Conservation (phyloP, 257 asterid genomes). For the Primulina tabacum region DNA sequence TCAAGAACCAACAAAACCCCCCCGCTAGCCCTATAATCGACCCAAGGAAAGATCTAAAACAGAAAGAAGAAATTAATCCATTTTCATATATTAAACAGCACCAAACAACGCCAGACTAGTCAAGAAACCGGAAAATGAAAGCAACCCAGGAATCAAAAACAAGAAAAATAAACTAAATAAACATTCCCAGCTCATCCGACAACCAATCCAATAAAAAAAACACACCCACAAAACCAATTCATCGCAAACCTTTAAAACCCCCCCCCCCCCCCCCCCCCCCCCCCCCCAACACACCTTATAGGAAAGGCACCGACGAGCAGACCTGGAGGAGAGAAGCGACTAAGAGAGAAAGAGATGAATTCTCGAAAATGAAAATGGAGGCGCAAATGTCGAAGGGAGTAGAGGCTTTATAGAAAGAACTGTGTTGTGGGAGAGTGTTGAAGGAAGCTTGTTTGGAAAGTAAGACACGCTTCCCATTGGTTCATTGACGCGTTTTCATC, state of each 20-base stretch:
- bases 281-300: conserved; percentile 38
- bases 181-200: not conserved
- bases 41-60: not conserved
- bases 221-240: not conserved
- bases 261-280: too few relatives aligned
- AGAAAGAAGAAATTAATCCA: too few relatives aligned
- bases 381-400: not conserved
- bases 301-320: conserved; percentile 28
- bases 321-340: conserved; percentile 13
- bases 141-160: conserved; percentile 2
- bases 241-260: not conserved
- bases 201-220: not conserved
- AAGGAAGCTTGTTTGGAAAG: conserved; percentile 9
- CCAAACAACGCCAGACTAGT: not conserved
- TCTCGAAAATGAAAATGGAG: not conserved
- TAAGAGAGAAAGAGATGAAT: conserved; percentile 9
- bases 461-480: conserved; percentile 29
- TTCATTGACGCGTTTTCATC: conserved; percentile 14
- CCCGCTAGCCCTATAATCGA: not conserved
- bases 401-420: conserved; percentile 19
- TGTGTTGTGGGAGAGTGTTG: conserved; percentile 8
- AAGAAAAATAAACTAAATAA: not conserved
- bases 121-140: too few relatives aligned
- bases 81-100: too few relatives aligned
- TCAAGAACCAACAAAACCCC: conserved; percentile 4